phyloP scores from a whole-genome alignment of 257 asterid species.

The Przewalskia tangutica region DNA sequence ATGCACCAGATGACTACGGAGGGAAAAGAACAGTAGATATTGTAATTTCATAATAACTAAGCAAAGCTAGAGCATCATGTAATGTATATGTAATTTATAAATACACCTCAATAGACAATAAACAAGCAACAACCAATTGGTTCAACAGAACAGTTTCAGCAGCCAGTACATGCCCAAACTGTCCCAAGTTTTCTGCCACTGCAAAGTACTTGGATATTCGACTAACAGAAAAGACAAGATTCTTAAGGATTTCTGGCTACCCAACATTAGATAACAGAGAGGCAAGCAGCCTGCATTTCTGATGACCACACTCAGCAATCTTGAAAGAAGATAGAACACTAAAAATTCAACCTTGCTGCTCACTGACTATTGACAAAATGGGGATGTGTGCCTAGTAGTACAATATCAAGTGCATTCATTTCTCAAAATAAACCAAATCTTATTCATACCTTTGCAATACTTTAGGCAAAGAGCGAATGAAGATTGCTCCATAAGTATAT shows the following conservation, averaged over 20 bases:
- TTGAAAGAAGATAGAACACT: constrained; percentile 12
- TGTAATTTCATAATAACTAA: background rate
- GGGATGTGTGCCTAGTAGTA: constrained; percentile 5
- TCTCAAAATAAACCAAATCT: constrained; percentile 8
- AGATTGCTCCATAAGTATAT: constrained; percentile 18
- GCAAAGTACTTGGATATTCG: constrained; percentile 15
- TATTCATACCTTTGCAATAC: constrained; percentile 9
- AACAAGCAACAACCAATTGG: constrained; percentile 4
- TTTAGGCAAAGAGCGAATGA: constrained; percentile 9
- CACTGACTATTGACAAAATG: constrained; percentile 20
- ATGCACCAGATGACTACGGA: background rate
- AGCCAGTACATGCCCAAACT: constrained; percentile 9
- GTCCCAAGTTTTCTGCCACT: background rate
- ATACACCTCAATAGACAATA: background rate
- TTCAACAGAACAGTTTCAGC: constrained; percentile 2
- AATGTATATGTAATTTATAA: constrained; percentile 5
- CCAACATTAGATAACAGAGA: background rate
- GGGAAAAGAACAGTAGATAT: background rate
- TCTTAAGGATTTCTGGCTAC: constrained; percentile 12
- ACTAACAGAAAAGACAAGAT: constrained; percentile 13
- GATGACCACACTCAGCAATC: constrained; percentile 16
- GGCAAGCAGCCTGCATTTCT: constrained; percentile 8
- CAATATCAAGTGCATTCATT: constrained; percentile 9
- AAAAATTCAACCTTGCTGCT: constrained; percentile 13
- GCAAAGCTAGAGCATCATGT: background rate